Base-by-base conservation (phyloP, 2,329 filamentous ascomycete species). In the Cordyceps pruinosa region DNA sequence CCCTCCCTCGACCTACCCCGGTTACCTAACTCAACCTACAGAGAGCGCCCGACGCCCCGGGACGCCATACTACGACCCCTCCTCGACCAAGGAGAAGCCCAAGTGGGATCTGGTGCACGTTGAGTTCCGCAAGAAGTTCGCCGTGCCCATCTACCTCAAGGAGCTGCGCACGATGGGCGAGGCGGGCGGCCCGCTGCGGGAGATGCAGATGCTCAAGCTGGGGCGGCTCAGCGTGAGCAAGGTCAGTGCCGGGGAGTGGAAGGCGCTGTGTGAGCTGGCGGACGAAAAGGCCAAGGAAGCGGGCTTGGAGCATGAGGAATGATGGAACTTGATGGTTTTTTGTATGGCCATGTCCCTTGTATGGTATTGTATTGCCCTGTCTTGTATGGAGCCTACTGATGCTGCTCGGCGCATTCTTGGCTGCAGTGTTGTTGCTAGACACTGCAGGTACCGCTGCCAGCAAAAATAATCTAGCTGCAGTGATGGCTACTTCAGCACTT, bases 41-140 rank as follows among this genome's bases (percentile, higher is more conserved):
- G 73, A 60, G 56, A 72, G 63, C 30, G 68, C 66, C 17, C 67
- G 66, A 17, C 65, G 63, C 1, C 67, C 70, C 1, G 68, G 68
- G 13, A 70, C 68, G 2, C 87, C 90, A 0, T 97, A 97, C 73
- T 95, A 91, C 69, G 94, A 97, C 67, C 73, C 86, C 1, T 87
- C 87, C 54, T 90, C 88, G 2, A 85, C 73, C 5, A 70, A 70
- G 45, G 74, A 75, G 6, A 74, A 73, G 10, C 82, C 62, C 76
- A 81, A 55, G 65, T 99, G 94, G 94, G 89, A 86, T 54, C 82
- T 94, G 19, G 94, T 97, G 1, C 88, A 95, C 60, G 93, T 97
- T 48, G 81, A 86, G 65, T 97, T 96, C 69, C 84, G 88, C 58
- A 85, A 84, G 69, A 97, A 96, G 72, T 91, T 97, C 64, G 76